Conservation (phyloP, 768 basidiomycete species). For the Mycena polygramma region DNA sequence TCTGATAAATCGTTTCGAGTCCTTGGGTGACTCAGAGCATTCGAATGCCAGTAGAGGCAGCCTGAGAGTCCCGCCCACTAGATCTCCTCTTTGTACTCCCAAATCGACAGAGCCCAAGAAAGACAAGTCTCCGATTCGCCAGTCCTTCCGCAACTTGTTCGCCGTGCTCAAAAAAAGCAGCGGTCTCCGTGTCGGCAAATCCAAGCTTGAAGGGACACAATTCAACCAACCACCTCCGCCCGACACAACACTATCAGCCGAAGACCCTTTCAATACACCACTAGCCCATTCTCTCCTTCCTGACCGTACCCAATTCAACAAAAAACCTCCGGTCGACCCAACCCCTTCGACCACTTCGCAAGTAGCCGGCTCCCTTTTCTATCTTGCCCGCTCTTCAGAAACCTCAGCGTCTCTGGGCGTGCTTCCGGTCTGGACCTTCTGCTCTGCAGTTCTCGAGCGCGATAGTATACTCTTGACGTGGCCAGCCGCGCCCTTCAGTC, state of each 20-base stretch:
- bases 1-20: conserved; percentile 67
- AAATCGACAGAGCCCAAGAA: conserved; percentile 31
- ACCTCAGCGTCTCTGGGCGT: neutral
- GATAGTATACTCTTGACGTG: conserved; percentile 39
- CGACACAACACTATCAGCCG: conserved; percentile 1
- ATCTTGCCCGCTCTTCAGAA: conserved; percentile 29
- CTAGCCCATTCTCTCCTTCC: too few relatives aligned
- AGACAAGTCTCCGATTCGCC: conserved; percentile 71
- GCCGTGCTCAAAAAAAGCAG: conserved; percentile 54
- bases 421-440: conserved; percentile 32
- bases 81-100: conserved; percentile 36
- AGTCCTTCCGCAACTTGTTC: conserved; percentile 74
- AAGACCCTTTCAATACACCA: conserved; percentile 18
- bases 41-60: conserved; percentile 7
- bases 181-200: conserved; percentile 27
- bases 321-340: too few relatives aligned
- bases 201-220: conserved; percentile 55
- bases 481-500: conserved; percentile 48
- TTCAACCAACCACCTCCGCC: conserved; percentile 3
- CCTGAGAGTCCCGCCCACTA: conserved; percentile 24
- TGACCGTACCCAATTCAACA: too few relatives aligned
- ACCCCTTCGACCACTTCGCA: too few relatives aligned
- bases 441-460: conserved; percentile 34
- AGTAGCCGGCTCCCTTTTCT: conserved; percentile 30
- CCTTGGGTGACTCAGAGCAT: conserved; percentile 46